phyloP scores from a whole-genome alignment of 495 filamentous ascomycete species.

The Trichoderma asperelloides region DNA sequence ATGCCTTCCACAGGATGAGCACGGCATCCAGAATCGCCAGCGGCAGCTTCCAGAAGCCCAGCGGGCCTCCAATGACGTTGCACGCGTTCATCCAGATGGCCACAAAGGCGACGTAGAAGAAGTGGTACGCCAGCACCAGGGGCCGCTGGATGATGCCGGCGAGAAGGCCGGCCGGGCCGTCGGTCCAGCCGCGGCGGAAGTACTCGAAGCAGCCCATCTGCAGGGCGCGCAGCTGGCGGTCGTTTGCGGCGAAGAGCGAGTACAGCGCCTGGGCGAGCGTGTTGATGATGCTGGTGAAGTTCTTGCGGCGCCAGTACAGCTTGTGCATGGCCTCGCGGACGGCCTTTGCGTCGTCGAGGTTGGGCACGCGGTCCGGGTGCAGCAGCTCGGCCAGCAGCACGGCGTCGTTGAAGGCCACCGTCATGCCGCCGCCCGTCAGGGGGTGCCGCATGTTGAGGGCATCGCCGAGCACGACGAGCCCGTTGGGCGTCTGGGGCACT shows the following conservation, averaged over 20 bases:
- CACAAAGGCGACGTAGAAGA: conserved; percentile 86
- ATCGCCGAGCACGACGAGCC: conserved; percentile 78
- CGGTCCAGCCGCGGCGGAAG: conserved; percentile 70
- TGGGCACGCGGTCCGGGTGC: conserved; percentile 53
- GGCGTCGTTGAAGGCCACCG: conserved; percentile 84
- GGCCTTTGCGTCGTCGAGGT: conserved; percentile 53
- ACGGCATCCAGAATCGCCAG: conserved; percentile 50
- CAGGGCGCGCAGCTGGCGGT: conserved; percentile 64
- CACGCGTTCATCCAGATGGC: conserved; percentile 70
- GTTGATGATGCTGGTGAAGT: conserved; percentile 78
- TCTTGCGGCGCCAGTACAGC: conserved; percentile 87
- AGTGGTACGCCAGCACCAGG: conserved; percentile 76
- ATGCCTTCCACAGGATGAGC: conserved; percentile 76
- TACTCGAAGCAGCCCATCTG: conserved; percentile 91
- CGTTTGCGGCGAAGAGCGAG: conserved; percentile 78
- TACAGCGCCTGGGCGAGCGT: conserved; percentile 92
- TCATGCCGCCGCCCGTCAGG: conserved; percentile 92
- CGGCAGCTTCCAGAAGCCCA: conserved; percentile 51
- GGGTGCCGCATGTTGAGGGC: conserved; percentile 97
- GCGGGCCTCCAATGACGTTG: conserved; percentile 29
- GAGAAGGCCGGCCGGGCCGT: conserved; percentile 72
- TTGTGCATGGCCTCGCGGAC: conserved; percentile 59
- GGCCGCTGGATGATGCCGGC: conserved; percentile 76
- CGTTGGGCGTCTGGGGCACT: conserved; percentile 55
- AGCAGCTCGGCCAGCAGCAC: conserved; percentile 65